These are phyloP conservation scores for Aphanomyces cochlioides DNA, from an alignment of 352 stramenopile genomes.

Conservation along the genomic window DNA sequence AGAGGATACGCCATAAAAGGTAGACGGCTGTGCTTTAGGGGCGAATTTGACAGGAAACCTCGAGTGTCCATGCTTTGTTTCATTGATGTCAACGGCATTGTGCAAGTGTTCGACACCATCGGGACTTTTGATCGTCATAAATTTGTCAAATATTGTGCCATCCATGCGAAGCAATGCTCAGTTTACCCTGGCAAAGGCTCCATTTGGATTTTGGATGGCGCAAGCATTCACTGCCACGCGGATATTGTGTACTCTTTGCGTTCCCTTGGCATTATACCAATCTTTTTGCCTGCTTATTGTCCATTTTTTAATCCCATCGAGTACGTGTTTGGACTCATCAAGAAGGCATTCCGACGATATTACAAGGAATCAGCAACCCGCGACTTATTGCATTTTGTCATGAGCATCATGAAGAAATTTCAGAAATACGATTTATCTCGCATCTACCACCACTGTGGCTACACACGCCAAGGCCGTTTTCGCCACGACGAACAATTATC, in stretches of 20 bases:
- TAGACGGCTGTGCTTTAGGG: conserved; percentile 31
- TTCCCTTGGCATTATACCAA: conserved; percentile 32
- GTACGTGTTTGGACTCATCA: conserved; percentile 33
- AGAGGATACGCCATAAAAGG: conserved; percentile 33
- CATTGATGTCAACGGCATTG: conserved; percentile 32
- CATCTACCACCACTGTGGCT: conserved; percentile 31
- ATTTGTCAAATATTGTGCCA: conserved; percentile 33
- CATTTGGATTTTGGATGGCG: conserved; percentile 39
- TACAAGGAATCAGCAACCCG: not conserved
- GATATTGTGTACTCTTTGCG: conserved; percentile 40
- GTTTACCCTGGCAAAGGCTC: conserved; percentile 34
- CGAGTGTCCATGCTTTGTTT: conserved; percentile 35
- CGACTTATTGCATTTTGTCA: not conserved
- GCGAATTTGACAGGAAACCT: conserved; percentile 36
- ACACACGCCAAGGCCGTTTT: too few relatives aligned
- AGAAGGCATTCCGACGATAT: not conserved
- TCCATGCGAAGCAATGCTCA: conserved; percentile 26
- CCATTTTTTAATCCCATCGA: conserved; percentile 43
- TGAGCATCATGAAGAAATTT: not conserved
- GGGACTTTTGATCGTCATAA: conserved; percentile 36
- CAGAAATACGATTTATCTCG: conserved; percentile 29
- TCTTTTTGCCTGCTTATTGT: conserved; percentile 36
- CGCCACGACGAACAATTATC: not conserved
- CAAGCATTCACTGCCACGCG: conserved; percentile 33
- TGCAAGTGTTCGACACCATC: conserved; percentile 37